These are phyloP conservation scores for Colletotrichum shisoi DNA, from an alignment of 2,329 filamentous ascomycete genomes.

Conservation along the genomic window DNA sequence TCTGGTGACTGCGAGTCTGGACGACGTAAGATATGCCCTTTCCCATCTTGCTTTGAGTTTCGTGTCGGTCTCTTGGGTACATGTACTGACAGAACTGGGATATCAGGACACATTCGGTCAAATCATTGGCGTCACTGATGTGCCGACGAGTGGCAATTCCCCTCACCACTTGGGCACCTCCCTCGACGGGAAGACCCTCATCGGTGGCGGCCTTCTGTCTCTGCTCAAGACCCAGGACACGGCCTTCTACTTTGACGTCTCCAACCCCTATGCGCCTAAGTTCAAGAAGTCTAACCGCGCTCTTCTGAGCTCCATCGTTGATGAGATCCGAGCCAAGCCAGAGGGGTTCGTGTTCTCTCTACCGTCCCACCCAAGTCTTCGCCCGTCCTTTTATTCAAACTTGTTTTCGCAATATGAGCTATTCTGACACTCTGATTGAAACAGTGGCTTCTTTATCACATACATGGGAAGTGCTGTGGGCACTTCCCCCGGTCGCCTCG, in stretches of 20 bases:
- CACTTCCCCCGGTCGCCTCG: slow-evolving; percentile 65
- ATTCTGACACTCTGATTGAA: not conserved
- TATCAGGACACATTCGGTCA: slow-evolving; percentile 65
- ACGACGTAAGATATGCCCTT: slow-evolving; percentile 56
- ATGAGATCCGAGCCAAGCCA: slow-evolving; percentile 70
- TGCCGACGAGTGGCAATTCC: slow-evolving; percentile 66
- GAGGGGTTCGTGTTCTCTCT: slow-evolving; percentile 53
- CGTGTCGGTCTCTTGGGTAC: too few relatives aligned
- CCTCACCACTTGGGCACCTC: slow-evolving; percentile 66
- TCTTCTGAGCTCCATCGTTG: slow-evolving; percentile 66
- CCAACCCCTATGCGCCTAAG: slow-evolving; percentile 64
- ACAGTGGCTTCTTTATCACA: slow-evolving; percentile 65
- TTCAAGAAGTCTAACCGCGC: slow-evolving; percentile 68
- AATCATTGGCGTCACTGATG: slow-evolving; percentile 65
- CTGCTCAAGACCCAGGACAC: slow-evolving; percentile 69
- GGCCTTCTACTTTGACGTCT: slow-evolving; percentile 68
- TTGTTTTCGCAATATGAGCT: not conserved
- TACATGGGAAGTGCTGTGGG: slow-evolving; percentile 69
- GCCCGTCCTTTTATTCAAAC: not conserved
- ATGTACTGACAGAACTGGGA: slow-evolving; percentile 7
- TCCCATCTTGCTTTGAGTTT: too few relatives aligned
- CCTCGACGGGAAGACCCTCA: slow-evolving; percentile 63
- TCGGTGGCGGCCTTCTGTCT: slow-evolving; percentile 66
- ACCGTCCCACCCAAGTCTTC: not conserved
- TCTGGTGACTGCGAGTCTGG: slow-evolving; percentile 65